Conservation (phyloP, 169 alveolate species). For the Cryptosporidium ryanae region DNA sequence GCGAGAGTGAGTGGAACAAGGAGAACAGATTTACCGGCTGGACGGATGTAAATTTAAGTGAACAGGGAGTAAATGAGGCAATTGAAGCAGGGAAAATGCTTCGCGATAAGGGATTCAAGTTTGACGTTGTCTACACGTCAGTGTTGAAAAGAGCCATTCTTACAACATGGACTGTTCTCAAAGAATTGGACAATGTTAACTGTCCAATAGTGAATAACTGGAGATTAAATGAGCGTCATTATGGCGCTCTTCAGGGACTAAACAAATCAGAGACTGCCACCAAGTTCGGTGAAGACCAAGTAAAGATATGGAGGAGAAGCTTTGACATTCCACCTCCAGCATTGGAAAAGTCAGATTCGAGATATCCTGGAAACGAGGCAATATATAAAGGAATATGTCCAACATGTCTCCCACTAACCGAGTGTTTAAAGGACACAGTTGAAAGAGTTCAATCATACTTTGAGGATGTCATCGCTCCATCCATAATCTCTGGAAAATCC, state of each 20-base stretch:
- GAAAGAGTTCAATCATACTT: constrained; percentile 95
- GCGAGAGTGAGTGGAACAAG: constrained; percentile 95
- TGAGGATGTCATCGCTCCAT: constrained; percentile 93
- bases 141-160: constrained; percentile 93
- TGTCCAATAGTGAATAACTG: constrained; percentile 91
- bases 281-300: constrained; percentile 96
- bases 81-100: constrained; percentile 89
- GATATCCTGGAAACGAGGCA: constrained; percentile 91
- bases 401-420: constrained; percentile 94
- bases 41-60: constrained; percentile 95
- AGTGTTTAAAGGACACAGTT: constrained; percentile 93
- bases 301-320: constrained; percentile 95
- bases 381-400: constrained; percentile 88
- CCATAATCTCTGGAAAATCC: constrained; percentile 89
- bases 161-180: constrained; percentile 91
- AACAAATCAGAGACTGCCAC: constrained; percentile 96
- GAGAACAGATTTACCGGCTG: constrained; percentile 98
- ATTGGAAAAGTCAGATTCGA: constrained; percentile 86
- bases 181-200: constrained; percentile 88
- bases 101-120: constrained; percentile 86
- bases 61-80: constrained; percentile 94
- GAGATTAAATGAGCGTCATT: constrained; percentile 97
- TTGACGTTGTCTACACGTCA: constrained; percentile 96
- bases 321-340: constrained; percentile 98
- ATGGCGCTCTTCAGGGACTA: constrained; percentile 97